phyloP scores from a whole-genome alignment of 352 stramenopile species.

The Phytophthora podocarpi region DNA sequence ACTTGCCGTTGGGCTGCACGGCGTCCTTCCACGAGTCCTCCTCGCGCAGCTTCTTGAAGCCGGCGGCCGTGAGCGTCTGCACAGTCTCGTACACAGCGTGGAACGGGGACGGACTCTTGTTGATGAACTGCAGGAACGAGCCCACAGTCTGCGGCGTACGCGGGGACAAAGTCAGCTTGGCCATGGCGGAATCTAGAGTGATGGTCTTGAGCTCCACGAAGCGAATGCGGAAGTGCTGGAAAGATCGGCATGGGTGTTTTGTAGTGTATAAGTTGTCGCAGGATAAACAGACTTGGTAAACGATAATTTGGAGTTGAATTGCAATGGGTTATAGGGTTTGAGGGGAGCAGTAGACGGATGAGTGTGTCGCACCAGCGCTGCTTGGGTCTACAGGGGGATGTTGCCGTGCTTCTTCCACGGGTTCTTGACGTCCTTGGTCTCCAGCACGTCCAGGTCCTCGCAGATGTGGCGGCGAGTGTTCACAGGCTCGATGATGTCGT shows the following conservation, averaged over 20 bases:
- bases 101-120: conserved; percentile 94
- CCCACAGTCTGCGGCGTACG: conserved; percentile 69
- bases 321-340: conserved; percentile 24
- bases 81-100: conserved; percentile 92
- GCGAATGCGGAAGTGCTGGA: conserved; percentile 28
- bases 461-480: conserved; percentile 94
- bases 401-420: conserved; percentile 98
- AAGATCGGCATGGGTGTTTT: conserved; percentile 22
- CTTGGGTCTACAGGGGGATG: conserved; percentile 92
- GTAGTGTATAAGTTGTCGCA: not conserved
- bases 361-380: not conserved
- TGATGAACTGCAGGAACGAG: conserved; percentile 93
- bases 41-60: conserved; percentile 93
- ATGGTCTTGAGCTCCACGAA: conserved; percentile 27
- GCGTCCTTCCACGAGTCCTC: conserved; percentile 68
- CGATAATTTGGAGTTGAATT: conserved; percentile 3
- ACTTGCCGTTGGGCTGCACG: conserved; percentile 91
- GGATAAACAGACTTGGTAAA: not conserved
- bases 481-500: conserved; percentile 97
- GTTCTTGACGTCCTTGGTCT: conserved; percentile 93
- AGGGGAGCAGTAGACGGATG: conserved; percentile 10
- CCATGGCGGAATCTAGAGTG: conserved; percentile 34
- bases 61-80: conserved; percentile 79
- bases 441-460: conserved; percentile 95
- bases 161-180: conserved; percentile 54